Conservation (phyloP, 345 rosid species). For the Syzygium aqueum region DNA sequence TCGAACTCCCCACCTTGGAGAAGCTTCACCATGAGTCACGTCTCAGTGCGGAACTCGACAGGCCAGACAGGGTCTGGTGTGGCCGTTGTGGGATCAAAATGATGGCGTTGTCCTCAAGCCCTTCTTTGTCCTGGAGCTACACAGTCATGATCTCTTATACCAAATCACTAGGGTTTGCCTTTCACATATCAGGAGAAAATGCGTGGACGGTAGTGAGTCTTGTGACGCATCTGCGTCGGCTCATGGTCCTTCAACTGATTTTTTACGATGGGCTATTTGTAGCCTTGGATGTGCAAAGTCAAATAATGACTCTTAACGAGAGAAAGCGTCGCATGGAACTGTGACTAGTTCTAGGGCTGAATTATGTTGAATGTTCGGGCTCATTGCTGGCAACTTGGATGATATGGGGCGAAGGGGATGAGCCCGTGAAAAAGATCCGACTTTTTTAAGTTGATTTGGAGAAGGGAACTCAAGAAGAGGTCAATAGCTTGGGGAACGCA, state of each 20-base stretch:
- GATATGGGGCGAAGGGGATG: accelerated
- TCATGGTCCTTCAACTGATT: neutral
- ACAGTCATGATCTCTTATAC: neutral
- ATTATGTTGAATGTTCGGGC: neutral
- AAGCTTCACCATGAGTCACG: neutral
- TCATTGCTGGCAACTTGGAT: neutral
- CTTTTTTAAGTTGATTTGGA: neutral
- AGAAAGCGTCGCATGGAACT: neutral
- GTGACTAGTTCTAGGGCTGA: neutral
- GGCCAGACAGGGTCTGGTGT: no score
- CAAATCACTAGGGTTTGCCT: neutral
- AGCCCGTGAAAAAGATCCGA: neutral
- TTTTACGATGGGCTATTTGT: neutral
- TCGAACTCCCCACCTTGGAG: neutral
- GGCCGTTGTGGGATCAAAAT: neutral
- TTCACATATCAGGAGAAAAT: neutral
- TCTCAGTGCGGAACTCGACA: neutral
- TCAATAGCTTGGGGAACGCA: accelerated
- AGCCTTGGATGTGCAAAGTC: neutral
- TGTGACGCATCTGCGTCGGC: neutral
- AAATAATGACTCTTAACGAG: neutral
- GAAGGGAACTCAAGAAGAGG: neutral
- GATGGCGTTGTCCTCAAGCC: neutral
- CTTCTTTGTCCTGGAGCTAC: neutral
- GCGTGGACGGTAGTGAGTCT: neutral